Base-by-base conservation (phyloP, 2,329 filamentous ascomycete species). In the Beauveria pseudobassiana region DNA sequence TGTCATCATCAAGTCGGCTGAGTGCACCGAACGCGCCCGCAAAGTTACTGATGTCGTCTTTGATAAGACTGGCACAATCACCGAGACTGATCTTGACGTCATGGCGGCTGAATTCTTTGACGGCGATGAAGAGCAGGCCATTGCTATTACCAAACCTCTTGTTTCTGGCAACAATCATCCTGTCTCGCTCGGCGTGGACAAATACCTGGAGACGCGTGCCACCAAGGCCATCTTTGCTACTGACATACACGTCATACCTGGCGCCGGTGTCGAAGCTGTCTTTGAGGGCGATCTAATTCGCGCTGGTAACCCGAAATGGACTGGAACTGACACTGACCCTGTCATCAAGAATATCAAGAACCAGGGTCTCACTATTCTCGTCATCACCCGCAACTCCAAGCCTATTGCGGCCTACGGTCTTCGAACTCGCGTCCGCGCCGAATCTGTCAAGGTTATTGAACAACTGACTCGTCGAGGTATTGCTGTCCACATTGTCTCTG, bases 51-150 rank as follows among this genome's bases (percentile, higher is more conserved):
- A 85, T 65, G 75, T 86, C 3, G 76, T 87, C 1, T 85, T 88
- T 63, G 84, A 88, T 74, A 88, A 87, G 73, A 88, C 85, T 0
- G 85, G 86, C 1, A 88, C 84, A 0, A 71, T 88, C 24, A 87
- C 84, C 0, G 72, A 75, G 28, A 82, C 78, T 0, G 73, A 76
- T 16, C 67, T 74, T 10, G 67, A 69, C 20, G 70, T 73, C 26
- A 48, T 68, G 16, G 64, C 65, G 18, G 62, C 68, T 20, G 62
- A 70, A 16, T 64, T 63, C 8, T 58, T 70, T 38, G 63, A 60
- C n/a, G 26, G 62, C 5, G 62, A 68, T 55, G 58, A 66, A 18
- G 64, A 68, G n/a, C 62, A 68, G 40, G 68, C 64, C 20, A 62
- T 65, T 18, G 68, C 69, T 12, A 65, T 71, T 7, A 65, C 66